A percentile compares a stretch with the other conserved stretches of the same genome.
Conservation (phyloP, 1,284 basidiomycete genomes). For the Bjerkandera adusta region DNA sequence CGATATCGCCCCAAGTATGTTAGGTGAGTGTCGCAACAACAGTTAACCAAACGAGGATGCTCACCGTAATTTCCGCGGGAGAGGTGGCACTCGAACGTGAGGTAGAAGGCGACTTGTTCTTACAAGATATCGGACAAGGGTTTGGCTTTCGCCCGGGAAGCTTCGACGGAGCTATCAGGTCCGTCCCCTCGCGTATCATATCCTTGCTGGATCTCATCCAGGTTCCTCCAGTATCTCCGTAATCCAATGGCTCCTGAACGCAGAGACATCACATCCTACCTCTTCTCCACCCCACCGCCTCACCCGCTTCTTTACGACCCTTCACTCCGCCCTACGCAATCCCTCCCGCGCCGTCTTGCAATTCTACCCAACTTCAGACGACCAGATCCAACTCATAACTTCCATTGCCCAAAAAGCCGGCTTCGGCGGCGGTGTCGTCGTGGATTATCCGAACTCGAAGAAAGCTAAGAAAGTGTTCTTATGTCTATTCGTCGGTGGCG, state of each 20-base stretch:
- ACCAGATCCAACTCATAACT: slow-evolving; percentile 95
- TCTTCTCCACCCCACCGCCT: slow-evolving; percentile 93
- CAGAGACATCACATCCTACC: slow-evolving; percentile 88
- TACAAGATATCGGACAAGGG: slow-evolving; percentile 93
- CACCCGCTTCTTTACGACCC: slow-evolving; percentile 92
- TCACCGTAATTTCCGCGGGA: slow-evolving; percentile 30
- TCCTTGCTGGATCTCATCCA: not conserved
- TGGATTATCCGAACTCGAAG: slow-evolving; percentile 96
- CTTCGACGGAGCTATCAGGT: slow-evolving; percentile 98
- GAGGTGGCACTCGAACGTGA: slow-evolving; percentile 94
- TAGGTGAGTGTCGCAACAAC: slow-evolving; percentile 57
- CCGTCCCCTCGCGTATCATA: slow-evolving; percentile 19
- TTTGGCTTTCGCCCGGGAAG: slow-evolving; percentile 94
- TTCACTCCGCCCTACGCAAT: slow-evolving; percentile 89
- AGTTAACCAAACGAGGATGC: not conserved
- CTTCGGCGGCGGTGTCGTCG: slow-evolving; percentile 95
- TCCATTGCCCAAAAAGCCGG: slow-evolving; percentile 91
- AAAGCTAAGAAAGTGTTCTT: slow-evolving; percentile 93
- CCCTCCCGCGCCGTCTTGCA: slow-evolving; percentile 94
- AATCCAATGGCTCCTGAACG: slow-evolving; percentile 98
- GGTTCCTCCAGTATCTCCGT: slow-evolving; percentile 80
- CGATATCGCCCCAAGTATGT: slow-evolving; percentile 96
- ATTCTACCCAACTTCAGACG: slow-evolving; percentile 94
- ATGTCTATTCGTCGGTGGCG: slow-evolving; percentile 84
- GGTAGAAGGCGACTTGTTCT: slow-evolving; percentile 89